These are phyloP conservation scores for Xanthoconium purpureum DNA, from an alignment of 768 basidiomycete genomes.

Conservation along the genomic window DNA sequence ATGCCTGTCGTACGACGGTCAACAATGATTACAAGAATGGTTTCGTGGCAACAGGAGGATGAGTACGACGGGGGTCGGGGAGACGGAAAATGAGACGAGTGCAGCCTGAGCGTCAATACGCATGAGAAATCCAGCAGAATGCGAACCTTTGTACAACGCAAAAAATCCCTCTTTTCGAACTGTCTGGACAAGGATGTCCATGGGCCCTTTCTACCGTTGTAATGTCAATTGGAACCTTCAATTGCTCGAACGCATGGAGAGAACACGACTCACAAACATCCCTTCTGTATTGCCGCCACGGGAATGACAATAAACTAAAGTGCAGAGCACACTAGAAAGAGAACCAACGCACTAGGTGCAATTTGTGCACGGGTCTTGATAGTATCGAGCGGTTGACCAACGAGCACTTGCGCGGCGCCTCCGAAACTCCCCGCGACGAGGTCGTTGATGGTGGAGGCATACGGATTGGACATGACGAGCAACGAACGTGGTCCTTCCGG, in stretches of 20 bases:
- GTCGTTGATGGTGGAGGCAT: constrained; percentile 68
- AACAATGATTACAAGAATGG: not conserved
- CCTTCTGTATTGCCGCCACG: constrained; percentile 47
- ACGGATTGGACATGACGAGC: constrained; percentile 20
- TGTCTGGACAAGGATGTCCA: constrained; percentile 86
- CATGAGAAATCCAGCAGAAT: not conserved
- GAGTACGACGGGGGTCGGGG: not conserved
- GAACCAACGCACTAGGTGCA: constrained; percentile 64
- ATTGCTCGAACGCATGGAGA: not conserved
- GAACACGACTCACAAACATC: constrained; percentile 78
- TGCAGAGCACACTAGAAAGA: not conserved
- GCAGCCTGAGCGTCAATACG: not conserved
- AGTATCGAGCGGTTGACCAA: constrained; percentile 91
- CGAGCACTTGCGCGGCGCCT: constrained; percentile 92
- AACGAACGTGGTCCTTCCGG: too few species aligned
- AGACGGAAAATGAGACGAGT: not conserved
- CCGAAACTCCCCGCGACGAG: constrained; percentile 86
- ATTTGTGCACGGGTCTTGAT: constrained; percentile 87
- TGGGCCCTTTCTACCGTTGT: constrained; percentile 73
- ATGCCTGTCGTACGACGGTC: constrained; percentile 48
- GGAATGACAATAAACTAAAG: constrained; percentile 2
- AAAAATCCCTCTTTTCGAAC: constrained; percentile 84
- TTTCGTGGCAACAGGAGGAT: not conserved
- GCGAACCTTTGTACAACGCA: constrained; percentile 88
- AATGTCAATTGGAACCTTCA: not conserved